phyloP scores from a whole-genome alignment of 2,329 filamentous ascomycete genomes.

The Pseudopyrenochaeta lycopersici region DNA sequence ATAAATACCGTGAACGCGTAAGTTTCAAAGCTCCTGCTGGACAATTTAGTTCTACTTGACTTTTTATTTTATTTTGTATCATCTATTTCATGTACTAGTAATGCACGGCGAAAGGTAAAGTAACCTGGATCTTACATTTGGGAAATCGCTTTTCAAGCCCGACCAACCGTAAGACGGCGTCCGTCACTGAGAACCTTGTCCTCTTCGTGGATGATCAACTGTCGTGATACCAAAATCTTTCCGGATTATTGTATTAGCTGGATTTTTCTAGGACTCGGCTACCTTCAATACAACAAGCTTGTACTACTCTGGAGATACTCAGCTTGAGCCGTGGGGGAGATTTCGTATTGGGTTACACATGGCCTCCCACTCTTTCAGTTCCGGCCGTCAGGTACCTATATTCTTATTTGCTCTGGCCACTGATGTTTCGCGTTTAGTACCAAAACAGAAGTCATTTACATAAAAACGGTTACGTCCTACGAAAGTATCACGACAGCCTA shows the following conservation, averaged over 20 bases:
- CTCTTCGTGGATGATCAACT: too few relatives aligned
- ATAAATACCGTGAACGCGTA: background rate
- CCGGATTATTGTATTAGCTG: too few relatives aligned
- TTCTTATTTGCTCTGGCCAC: background rate
- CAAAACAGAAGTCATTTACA: background rate
- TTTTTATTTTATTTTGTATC: background rate
- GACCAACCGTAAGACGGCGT: too few relatives aligned
- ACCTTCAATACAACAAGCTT: too few relatives aligned
- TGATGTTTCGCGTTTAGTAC: background rate
- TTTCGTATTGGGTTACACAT: too few relatives aligned
- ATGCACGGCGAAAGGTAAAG: background rate
- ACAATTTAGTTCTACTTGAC: background rate
- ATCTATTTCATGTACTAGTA: background rate
- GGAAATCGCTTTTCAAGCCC: too few relatives aligned
- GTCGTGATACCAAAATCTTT: too few relatives aligned
- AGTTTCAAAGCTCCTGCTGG: background rate
- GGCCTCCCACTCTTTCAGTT: background rate
- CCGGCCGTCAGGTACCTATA: background rate
- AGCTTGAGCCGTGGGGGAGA: too few relatives aligned
- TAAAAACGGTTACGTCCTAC: background rate
- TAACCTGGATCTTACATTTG: background rate
- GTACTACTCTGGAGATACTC: too few relatives aligned
- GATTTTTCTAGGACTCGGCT: too few relatives aligned
- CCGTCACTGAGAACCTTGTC: too few relatives aligned
- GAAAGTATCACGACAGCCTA: background rate